These are phyloP conservation scores for Aspergillus flavus DNA, from an alignment of 2,329 filamentous ascomycete species.

Conservation along the genomic window DNA sequence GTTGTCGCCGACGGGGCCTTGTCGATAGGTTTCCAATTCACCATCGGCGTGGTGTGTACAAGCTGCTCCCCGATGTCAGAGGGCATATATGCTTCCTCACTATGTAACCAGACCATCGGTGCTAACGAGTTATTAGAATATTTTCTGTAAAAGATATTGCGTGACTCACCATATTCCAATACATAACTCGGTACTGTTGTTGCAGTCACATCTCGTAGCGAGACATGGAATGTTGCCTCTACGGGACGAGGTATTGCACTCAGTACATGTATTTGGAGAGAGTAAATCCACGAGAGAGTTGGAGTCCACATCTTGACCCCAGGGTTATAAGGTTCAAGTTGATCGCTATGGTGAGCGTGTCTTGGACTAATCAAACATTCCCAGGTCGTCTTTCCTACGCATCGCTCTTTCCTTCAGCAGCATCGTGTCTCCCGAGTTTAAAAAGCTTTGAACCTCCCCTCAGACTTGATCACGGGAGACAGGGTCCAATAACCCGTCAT, in stretches of 20 bases:
- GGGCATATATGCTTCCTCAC: constrained; percentile 52
- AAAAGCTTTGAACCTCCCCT: not conserved
- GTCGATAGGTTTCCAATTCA: constrained; percentile 45
- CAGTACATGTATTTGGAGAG: constrained; percentile 1
- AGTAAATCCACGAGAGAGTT: not conserved
- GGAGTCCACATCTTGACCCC: not conserved
- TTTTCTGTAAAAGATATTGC: not conserved
- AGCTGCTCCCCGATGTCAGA: constrained; percentile 53
- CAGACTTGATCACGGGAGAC: not conserved
- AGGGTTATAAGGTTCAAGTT: not conserved
- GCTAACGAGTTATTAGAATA: constrained; percentile 37
- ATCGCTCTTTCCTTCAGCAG: not conserved
- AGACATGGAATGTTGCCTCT: not conserved
- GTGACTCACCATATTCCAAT: constrained; percentile 47
- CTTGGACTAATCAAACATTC: not conserved
- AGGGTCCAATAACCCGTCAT: not conserved
- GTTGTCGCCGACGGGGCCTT: constrained; percentile 45
- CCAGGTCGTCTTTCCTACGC: no score
- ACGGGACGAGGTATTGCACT: not conserved
- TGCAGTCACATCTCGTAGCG: constrained; percentile 10
- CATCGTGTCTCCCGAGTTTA: not conserved
- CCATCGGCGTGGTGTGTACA: constrained; percentile 48
- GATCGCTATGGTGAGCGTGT: no score
- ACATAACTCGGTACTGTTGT: constrained; percentile 47
- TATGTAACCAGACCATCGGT: constrained; percentile 55